These are phyloP conservation scores for Glaciozyma martinii DNA, from an alignment of 768 basidiomycete species.

Conservation along the genomic window DNA sequence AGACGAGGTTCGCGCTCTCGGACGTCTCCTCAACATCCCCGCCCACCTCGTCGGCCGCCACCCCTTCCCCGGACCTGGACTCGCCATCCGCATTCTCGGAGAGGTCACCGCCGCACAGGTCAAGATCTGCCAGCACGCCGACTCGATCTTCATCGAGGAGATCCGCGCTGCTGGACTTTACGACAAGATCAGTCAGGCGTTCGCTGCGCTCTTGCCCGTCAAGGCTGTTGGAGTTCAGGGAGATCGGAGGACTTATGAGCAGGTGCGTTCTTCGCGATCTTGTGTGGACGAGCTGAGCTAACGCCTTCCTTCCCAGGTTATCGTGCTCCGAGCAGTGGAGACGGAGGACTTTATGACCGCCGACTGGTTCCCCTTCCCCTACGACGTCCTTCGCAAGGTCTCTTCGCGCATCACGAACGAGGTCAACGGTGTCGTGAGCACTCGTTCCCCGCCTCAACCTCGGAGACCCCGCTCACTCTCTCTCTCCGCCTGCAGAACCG, in stretches of 20 bases:
- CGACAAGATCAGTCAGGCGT: conserved; percentile 88
- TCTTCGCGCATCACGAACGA: conserved; percentile 98
- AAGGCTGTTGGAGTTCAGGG: conserved; percentile 98
- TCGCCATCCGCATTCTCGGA: conserved; percentile 95
- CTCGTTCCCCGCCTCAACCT: not conserved
- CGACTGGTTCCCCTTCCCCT: conserved; percentile 97
- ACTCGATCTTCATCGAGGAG: conserved; percentile 94
- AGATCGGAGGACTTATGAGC: conserved; percentile 90
- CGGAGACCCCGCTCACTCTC: not conserved
- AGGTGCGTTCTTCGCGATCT: conserved; percentile 44
- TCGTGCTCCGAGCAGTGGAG: conserved; percentile 86
- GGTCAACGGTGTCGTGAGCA: conserved; percentile 45
- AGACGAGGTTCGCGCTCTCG: conserved; percentile 95
- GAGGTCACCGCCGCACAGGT: conserved; percentile 92
- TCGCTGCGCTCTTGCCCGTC: conserved; percentile 90
- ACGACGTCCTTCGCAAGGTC: conserved; percentile 76
- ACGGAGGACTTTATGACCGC: conserved; percentile 99
- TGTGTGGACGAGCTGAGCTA: too few relatives aligned
- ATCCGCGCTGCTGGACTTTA: conserved; percentile 88
- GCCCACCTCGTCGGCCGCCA: conserved; percentile 88
- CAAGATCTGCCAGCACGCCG: conserved; percentile 78
- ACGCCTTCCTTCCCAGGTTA: conserved; percentile 51
- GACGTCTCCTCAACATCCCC: conserved; percentile 82
- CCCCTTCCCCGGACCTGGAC: conserved; percentile 96
- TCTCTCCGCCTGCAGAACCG: not conserved